phyloP scores from a whole-genome alignment of 2,329 filamentous ascomycete genomes.

The Fusarium sp. region DNA sequence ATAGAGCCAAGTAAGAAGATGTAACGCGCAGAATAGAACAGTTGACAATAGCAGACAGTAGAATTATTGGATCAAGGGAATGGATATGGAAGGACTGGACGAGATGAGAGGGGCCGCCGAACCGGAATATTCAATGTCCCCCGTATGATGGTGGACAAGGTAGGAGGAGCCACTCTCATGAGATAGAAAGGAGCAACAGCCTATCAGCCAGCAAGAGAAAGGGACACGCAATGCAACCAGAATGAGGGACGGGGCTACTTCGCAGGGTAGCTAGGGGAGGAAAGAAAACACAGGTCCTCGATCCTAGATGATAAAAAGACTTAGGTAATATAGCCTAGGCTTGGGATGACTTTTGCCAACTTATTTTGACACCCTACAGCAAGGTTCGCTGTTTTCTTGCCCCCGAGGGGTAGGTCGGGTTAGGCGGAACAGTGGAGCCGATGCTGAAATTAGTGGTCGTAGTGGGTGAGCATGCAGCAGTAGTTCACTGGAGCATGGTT shows the following conservation, averaged over 20 bases:
- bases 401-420: not conserved
- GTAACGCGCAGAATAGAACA: constrained; percentile 9
- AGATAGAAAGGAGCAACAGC: constrained; percentile 29
- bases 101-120: constrained; percentile 38
- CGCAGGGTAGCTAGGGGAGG: not conserved
- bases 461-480: constrained; percentile 24
- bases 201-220: constrained; percentile 29
- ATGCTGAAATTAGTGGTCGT: constrained; percentile 35
- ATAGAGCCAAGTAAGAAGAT: constrained; percentile 7
- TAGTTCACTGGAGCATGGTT: constrained; percentile 35
- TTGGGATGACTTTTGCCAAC: too few species aligned
- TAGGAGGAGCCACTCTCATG: constrained; percentile 39
- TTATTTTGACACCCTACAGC: too few species aligned
- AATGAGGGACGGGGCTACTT: constrained; percentile 22
- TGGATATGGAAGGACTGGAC: constrained; percentile 31
- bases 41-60: constrained; percentile 9
- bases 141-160: constrained; percentile 30
- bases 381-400: too few species aligned
- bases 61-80: constrained; percentile 25
- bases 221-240: constrained; percentile 42
- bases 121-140: constrained; percentile 42
- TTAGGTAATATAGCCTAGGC: too few species aligned
- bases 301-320: too few species aligned
- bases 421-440: constrained; percentile 19
- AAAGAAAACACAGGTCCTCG: too few species aligned